A percentile compares a stretch with the other conserved stretches of the same genome.
Conservation (phyloP, 2,329 filamentous ascomycete species). For the Diplodia scrobiculata region DNA sequence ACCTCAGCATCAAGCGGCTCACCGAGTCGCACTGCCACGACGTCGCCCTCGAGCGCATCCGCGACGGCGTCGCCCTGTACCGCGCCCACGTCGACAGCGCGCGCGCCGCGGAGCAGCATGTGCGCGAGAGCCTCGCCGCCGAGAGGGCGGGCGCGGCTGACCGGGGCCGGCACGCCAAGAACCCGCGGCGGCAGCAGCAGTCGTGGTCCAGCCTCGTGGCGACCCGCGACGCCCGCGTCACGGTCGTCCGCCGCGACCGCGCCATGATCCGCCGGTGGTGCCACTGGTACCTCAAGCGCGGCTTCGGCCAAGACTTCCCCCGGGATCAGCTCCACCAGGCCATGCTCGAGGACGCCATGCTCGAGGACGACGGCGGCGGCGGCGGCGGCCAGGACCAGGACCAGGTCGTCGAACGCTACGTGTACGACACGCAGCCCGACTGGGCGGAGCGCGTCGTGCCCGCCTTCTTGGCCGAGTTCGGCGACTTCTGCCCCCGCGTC, state of each 20-base stretch:
- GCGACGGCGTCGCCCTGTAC: neutral
- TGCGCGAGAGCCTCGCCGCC: neutral
- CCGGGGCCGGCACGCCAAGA: neutral
- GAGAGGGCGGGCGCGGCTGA: neutral
- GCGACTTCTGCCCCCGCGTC: neutral
- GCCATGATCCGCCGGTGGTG: constrained; percentile 10
- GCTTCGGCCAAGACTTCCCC: constrained; percentile 2
- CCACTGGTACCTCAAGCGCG: neutral
- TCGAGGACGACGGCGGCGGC: too few relatives aligned
- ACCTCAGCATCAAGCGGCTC: constrained; percentile 37
- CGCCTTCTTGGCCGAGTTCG: constrained; percentile 16
- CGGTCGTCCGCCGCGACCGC: constrained; percentile 6
- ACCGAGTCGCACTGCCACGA: constrained; percentile 7
- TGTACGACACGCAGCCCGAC: neutral
- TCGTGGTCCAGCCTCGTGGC: neutral
- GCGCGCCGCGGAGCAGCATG: neutral
- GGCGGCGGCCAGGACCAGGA: too few relatives aligned
- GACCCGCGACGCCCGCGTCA: neutral
- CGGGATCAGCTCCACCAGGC: neutral
- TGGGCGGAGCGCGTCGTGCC: neutral
- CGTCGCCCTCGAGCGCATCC: neutral
- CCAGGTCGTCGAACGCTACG: neutral
- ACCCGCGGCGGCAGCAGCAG: too few relatives aligned
- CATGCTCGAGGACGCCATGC: neutral
- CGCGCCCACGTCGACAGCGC: neutral